Conservation (phyloP, 805 yeast genomes). For the Teunomyces cretensis region DNA sequence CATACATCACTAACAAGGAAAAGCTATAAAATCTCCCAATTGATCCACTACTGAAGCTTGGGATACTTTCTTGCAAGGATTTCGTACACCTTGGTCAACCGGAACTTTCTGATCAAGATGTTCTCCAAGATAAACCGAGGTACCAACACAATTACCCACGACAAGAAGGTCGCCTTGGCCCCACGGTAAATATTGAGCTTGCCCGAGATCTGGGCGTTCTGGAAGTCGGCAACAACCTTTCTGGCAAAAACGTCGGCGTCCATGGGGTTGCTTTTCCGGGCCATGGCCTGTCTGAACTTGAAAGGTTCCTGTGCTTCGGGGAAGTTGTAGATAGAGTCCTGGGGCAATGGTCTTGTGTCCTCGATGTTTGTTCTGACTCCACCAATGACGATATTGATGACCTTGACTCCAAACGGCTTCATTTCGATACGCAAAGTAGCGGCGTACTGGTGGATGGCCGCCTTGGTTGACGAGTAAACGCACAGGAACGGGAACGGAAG, state of each 20-base stretch:
- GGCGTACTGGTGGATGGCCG: conserved; percentile 75
- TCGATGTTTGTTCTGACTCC: conserved; percentile 73
- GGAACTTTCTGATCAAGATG: conserved; percentile 37
- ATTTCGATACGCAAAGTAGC: conserved; percentile 62
- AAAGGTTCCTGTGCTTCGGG: conserved; percentile 54
- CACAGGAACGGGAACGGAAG: conserved; percentile 71
- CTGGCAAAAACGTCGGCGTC: conserved; percentile 56
- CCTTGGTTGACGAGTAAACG: conserved; percentile 66
- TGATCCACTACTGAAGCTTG: neutral
- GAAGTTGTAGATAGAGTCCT: conserved; percentile 50
- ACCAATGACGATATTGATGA: conserved; percentile 70
- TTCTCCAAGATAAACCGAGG: conserved; percentile 52
- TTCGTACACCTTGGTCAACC: conserved; percentile 25
- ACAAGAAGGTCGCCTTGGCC: conserved; percentile 36
- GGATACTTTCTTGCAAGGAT: conserved; percentile 21
- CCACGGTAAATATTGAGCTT: conserved; percentile 60
- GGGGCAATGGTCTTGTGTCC: conserved; percentile 60
- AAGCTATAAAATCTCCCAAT: no score
- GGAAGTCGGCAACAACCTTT: conserved; percentile 52
- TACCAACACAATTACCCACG: conserved; percentile 18
- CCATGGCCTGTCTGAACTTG: conserved; percentile 55
- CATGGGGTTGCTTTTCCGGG: conserved; percentile 59
- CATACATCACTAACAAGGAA: no score
- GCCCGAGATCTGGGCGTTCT: conserved; percentile 31
- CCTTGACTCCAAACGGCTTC: conserved; percentile 70